Percentiles rank a stretch among this genome's conserved stretches.
Evolutionary conservation across 176 grass and related monocot genomes (phyloP).

Genomic region (Bolboschoenus planiculmis): DNA sequence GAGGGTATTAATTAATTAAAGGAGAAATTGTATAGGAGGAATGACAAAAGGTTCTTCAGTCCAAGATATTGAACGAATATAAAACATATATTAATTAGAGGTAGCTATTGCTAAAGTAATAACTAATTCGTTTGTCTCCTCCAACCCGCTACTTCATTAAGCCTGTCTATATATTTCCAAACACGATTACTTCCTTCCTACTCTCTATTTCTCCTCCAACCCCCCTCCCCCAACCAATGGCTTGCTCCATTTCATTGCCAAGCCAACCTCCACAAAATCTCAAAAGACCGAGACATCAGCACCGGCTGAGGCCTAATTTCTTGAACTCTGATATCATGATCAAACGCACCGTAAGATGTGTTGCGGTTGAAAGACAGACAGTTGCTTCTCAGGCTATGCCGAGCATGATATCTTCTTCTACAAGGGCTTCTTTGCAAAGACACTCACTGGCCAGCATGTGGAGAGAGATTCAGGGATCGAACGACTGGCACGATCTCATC

Average conservation of each 20-base stretch:
- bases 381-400: neutral
- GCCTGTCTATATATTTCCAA: constrained; percentile 20
- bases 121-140: constrained; percentile 10
- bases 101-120: neutral
- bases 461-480: constrained; percentile 53
- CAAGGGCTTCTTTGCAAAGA: neutral
- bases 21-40: neutral
- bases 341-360: neutral
- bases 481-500: constrained; percentile 44
- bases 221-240: neutral
- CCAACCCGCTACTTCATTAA: neutral
- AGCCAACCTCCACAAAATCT: constrained; percentile 1
- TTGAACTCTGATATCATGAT: neutral
- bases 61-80: constrained; percentile 10
- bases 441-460: constrained; percentile 42
- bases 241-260: constrained; percentile 22
- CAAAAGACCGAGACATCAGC: neutral
- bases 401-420: neutral
- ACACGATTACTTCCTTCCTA: neutral
- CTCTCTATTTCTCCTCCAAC: neutral
- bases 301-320: neutral
- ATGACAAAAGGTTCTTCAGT: neutral
- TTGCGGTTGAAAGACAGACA: neutral
- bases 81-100: neutral
- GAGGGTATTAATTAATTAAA: neutral